Base-by-base conservation (phyloP, 345 rosid species). In the Mallotus nudiflorus region DNA sequence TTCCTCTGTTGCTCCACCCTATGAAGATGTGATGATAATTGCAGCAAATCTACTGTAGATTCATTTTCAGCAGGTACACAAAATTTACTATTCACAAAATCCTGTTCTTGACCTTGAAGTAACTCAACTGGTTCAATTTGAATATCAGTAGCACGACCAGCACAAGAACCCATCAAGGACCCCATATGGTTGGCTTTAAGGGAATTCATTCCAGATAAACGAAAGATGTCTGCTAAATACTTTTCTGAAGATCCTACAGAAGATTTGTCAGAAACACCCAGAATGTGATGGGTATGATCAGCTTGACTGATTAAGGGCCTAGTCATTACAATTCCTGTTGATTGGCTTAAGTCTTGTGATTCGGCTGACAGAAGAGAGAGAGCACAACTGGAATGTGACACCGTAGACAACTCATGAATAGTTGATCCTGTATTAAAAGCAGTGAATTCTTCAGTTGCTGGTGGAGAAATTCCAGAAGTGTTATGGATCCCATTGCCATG, bases 321-420 rank as follows among this genome's bases (percentile, higher is more conserved):
- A 15, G 71, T 75, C 65, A 74, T 52, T 64, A 77, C 77, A 78
- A 63, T 74, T 72, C 80, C 84, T 27, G 82, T 73, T 12, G 82
- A 68, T 48, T 77, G 81, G 77, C 78, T 75, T 3, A 83, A 54
- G 75, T 76, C 73, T 68, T 75, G 88, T 63, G 91, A 83, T 75
- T 82, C 87, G 69, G 86, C 50, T 87, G 98, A 93, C 97, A 93
- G 98, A 93, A 90, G 98, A 91, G 96, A 85, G 96, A 74, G 91
- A 91, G 97, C 98, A 88, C 91, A 70, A 67, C 83, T 78, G 55
- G 93, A 77, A 48, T 78, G 75, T n/a, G 85, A 77, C 44, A 76
- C 71, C 77, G 82, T 86, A 5, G 84, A 74, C 51, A 79, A 68
- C 64, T 80, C 87, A 46, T 75, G 82, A 69, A 80, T 70, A 40